Percentiles rank a stretch among this genome's conserved stretches.
Evolutionary conservation across 441 rosid genomes (phyloP).

Genomic region (Gossypium davidsonii): DNA sequence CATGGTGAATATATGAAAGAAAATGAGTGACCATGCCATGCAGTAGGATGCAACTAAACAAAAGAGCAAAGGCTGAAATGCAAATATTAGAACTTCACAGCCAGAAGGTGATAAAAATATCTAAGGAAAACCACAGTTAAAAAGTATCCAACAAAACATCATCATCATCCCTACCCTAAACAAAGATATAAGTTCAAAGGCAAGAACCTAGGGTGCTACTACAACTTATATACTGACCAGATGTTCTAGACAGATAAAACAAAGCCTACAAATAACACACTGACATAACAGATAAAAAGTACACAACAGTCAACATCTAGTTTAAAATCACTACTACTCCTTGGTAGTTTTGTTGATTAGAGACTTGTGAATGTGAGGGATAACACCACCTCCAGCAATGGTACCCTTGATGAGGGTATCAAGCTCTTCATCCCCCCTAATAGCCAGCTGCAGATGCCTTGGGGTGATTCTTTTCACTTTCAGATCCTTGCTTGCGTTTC

Average conservation of each 20-base stretch:
- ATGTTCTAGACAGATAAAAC: not conserved
- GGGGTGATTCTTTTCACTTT: constrained; percentile 92
- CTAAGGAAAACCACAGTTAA: not conserved
- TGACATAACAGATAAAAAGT: not conserved
- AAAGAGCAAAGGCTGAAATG: not conserved
- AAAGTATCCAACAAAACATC: constrained; percentile 10
- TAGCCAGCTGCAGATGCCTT: constrained; percentile 87
- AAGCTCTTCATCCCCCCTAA: constrained; percentile 89
- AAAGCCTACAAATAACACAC: not conserved
- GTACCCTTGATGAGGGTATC: constrained; percentile 96
- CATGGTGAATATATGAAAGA: no score
- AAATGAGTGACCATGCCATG: no score
- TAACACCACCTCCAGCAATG: constrained; percentile 92
- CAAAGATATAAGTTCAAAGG: constrained; percentile 9
- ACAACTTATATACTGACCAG: constrained; percentile 23
- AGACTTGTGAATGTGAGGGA: constrained; percentile 92
- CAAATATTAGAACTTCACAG: not conserved
- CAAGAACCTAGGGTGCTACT: constrained; percentile 13
- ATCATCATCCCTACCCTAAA: constrained; percentile 17
- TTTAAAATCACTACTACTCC: constrained; percentile 29
- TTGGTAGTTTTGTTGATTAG: constrained; percentile 80
- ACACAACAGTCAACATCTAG: not conserved
- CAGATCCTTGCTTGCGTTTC: constrained; percentile 90
- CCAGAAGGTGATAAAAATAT: not conserved
- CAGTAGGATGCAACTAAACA: no score